Conservation (phyloP, 805 yeast genomes). For the Yarrowia deformans region DNA sequence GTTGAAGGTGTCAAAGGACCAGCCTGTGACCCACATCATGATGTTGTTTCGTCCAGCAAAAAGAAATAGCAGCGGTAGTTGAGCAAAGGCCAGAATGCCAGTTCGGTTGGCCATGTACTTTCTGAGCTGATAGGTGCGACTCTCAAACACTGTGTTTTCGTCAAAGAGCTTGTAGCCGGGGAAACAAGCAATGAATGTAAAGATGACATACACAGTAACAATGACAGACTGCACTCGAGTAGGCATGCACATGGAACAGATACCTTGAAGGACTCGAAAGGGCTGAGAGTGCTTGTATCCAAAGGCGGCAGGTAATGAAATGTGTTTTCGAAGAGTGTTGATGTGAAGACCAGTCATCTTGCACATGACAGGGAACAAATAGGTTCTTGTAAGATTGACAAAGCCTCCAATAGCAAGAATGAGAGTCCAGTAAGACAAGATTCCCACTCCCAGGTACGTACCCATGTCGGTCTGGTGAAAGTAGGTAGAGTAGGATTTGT, state of each 20-base stretch:
- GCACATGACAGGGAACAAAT: slow-evolving; percentile 33
- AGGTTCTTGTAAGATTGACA: slow-evolving; percentile 43
- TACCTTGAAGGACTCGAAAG: slow-evolving; percentile 44
- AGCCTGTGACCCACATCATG: slow-evolving; percentile 65
- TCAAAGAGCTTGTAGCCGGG: slow-evolving; percentile 49
- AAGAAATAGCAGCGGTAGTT: slow-evolving; percentile 52
- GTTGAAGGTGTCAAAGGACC: slow-evolving; percentile 67
- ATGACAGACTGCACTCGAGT: slow-evolving; percentile 60
- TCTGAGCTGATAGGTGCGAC: slow-evolving; percentile 50
- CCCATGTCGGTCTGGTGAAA: slow-evolving; percentile 24
- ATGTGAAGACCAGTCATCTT: slow-evolving; percentile 18
- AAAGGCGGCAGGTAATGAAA: slow-evolving; percentile 53
- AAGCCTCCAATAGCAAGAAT: slow-evolving; percentile 44
- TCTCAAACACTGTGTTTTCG: slow-evolving; percentile 53
- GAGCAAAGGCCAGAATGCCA: slow-evolving; percentile 58
- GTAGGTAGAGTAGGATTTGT: slow-evolving; percentile 9
- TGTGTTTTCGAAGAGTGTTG: slow-evolving; percentile 45
- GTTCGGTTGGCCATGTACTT: slow-evolving; percentile 61
- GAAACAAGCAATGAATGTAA: slow-evolving; percentile 49
- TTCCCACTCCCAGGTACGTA: slow-evolving; percentile 44
- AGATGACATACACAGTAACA: slow-evolving; percentile 53
- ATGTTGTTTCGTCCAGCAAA: slow-evolving; percentile 78
- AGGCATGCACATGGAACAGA: slow-evolving; percentile 52
- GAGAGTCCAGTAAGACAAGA: slow-evolving; percentile 49
- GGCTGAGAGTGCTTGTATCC: slow-evolving; percentile 49